Base-by-base conservation (phyloP, 2,329 filamentous ascomycete genomes). In the Cercospora sp. region DNA sequence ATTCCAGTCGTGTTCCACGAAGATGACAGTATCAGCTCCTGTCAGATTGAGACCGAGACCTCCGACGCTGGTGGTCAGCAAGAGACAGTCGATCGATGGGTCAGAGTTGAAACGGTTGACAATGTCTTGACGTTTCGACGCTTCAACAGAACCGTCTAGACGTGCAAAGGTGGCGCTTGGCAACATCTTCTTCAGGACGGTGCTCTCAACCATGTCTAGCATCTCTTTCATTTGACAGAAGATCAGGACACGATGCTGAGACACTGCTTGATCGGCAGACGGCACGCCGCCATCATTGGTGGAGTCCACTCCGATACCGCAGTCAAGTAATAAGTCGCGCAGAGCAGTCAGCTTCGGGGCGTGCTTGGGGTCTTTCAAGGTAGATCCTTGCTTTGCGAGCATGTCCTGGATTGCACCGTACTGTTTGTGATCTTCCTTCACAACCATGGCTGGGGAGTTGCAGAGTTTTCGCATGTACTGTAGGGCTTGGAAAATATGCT, bases 181-280 rank as follows among this genome's bases (percentile, higher is more conserved):
- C n/a, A 99, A 86, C 81, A 98, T 86, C 76, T 91, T 91, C 79
- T 92, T 93, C 45, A 99, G 83, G 0, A 99, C 95, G 67, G 94
- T 94, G 75, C 91, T 93, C 78, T 98, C 94, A 2, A 99, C 96
- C 88, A 99, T 98, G 79, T 99, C 95, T 26, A 99, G 86, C 96
- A 99, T 99, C 80, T 99, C 95, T 81, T 99, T 99, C 93, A 99
- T 97, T 79, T 99, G 95, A 76, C 95, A 99, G 85, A 99, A 99
- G 73, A 99, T 91, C 30, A 99, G 87, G 0, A 95, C 96, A 55
- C 95, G 92, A 78, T 99, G 95, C 31, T 94, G 95, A 69, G 95
- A 97, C 78, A 99, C 96, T 48, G 94, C 96, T 79, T 92, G 88
- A 60, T 87, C 85, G 67, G 85, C 87, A 1, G 86, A 84, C 16